phyloP scores from a whole-genome alignment of 768 basidiomycete genomes.

The Auricularia sp. region DNA sequence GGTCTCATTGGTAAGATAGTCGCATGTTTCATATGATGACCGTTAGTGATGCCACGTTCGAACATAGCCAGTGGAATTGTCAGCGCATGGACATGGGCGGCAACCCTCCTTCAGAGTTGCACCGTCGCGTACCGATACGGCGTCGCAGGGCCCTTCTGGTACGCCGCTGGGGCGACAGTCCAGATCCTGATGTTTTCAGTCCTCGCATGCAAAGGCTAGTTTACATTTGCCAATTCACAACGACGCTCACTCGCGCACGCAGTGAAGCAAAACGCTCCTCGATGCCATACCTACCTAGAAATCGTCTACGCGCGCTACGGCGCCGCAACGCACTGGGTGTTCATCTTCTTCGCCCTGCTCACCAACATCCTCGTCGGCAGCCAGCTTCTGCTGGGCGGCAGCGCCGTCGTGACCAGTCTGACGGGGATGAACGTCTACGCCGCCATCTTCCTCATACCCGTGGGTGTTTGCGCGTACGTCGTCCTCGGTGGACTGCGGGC shows the following conservation, averaged over 20 bases:
- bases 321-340: slow-evolving; percentile 36
- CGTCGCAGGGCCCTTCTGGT: slow-evolving; percentile 21
- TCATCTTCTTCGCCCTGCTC: slow-evolving; percentile 42
- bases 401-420: slow-evolving; percentile 36
- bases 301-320: slow-evolving; percentile 29
- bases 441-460: slow-evolving; percentile 35
- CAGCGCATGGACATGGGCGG: slow-evolving; percentile 49
- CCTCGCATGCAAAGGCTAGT: slow-evolving; percentile 33
- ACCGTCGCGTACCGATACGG: slow-evolving; percentile 32
- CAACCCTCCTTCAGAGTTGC: slow-evolving; percentile 43
- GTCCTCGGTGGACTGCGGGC: slow-evolving; percentile 24
- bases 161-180: slow-evolving; percentile 37
- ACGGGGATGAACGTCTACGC: slow-evolving; percentile 37
- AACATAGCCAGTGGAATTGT: slow-evolving; percentile 21
- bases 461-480: slow-evolving; percentile 33
- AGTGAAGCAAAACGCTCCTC: background rate
- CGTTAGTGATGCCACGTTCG: too few relatives aligned
- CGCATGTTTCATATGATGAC: background rate
- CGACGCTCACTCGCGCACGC: background rate
- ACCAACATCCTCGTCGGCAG: slow-evolving; percentile 43
- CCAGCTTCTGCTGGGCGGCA: slow-evolving; percentile 38
- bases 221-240: background rate
- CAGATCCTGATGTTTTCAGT: slow-evolving; percentile 41
- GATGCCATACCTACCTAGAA: background rate
- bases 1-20: slow-evolving; percentile 41